Base-by-base conservation (phyloP, 805 yeast genomes). In the Candida tammaniensis region DNA sequence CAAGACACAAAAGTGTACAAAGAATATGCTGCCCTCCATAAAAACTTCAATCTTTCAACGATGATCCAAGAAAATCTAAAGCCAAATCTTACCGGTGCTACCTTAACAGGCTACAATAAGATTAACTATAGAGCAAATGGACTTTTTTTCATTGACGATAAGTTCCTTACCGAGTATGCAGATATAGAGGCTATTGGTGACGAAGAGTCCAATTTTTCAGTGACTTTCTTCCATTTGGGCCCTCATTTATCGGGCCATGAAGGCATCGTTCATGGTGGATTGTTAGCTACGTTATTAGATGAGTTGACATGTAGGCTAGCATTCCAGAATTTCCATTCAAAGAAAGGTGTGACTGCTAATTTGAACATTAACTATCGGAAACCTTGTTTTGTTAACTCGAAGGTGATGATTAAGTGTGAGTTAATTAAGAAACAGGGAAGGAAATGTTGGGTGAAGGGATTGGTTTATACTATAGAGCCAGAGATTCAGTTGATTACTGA, bases 241-340 rank as follows among this genome's bases (percentile, higher is more conserved):
- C 38, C 52, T 5, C 48, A 50, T 36, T 52, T 66, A 13, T 53
- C 68, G 2, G 72, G 72, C 9, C 72, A 67, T 43, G 47, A 55
- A 4, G 59, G 57, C 4, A 64, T 66, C 10, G 59, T 66, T n/a
- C 72, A 66, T 41, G 72, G 72, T 1, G 72, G 72, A 2, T 48
- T 66, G 27, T 44, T 66, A 17, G 72, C 72, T 21, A 67, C 72
- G 1, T 46, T 65, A 18, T 48, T 67, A 37, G 72, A 67, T 43
- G 72, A 67, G 39, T 47, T 64, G 28, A 63, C 71, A 3, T 67
- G 72, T 36, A 43, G 70, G 10, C 47, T 67, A 19, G 72, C 70
- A 9, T 66, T 67, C 39, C 62, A 63, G 38, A 67, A 64, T 43
- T 56, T 59, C 36, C 51, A 56, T 23, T 59, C 68, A 17, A 57